phyloP scores from a whole-genome alignment of 768 basidiomycete genomes.

The Auriscalpium orientale region DNA sequence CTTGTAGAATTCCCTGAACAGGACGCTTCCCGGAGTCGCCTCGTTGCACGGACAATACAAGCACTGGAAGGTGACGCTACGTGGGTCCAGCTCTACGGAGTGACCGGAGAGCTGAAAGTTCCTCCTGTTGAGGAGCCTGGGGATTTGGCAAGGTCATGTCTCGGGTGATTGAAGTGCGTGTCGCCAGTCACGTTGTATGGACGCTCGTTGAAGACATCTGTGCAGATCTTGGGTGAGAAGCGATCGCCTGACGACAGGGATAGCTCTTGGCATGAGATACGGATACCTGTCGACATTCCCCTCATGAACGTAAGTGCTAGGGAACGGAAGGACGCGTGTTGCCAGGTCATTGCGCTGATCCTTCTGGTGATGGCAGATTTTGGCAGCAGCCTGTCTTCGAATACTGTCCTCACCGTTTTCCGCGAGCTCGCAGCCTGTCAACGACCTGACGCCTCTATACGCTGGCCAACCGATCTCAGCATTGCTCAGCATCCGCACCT shows the following conservation, averaged over 20 bases:
- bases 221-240: conserved; percentile 31
- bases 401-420: conserved; percentile 40
- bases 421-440: conserved; percentile 17
- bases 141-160: conserved; percentile 19
- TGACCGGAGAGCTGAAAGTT: conserved; percentile 63
- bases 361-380: conserved; percentile 38
- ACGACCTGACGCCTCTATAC: conserved; percentile 36
- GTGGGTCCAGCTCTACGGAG: conserved; percentile 65
- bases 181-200: conserved; percentile 24
- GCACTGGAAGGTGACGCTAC: conserved; percentile 52
- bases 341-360: conserved; percentile 5
- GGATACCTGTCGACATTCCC: conserved; percentile 83
- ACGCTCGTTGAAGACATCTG: conserved; percentile 9
- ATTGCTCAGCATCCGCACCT: conserved; percentile 56
- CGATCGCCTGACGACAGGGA: conserved; percentile 28
- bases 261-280: conserved; percentile 62
- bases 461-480: conserved; percentile 85
- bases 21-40: conserved; percentile 30
- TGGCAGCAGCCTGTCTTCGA: conserved; percentile 50
- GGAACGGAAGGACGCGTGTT: not conserved
- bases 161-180: conserved; percentile 27
- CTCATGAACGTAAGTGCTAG: conserved; percentile 55
- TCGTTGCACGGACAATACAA: conserved; percentile 45
- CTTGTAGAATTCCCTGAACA: conserved; percentile 28
- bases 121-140: conserved; percentile 32